Conservation (phyloP, 2,329 filamentous ascomycete species). For the Aspergillus ibericus region DNA sequence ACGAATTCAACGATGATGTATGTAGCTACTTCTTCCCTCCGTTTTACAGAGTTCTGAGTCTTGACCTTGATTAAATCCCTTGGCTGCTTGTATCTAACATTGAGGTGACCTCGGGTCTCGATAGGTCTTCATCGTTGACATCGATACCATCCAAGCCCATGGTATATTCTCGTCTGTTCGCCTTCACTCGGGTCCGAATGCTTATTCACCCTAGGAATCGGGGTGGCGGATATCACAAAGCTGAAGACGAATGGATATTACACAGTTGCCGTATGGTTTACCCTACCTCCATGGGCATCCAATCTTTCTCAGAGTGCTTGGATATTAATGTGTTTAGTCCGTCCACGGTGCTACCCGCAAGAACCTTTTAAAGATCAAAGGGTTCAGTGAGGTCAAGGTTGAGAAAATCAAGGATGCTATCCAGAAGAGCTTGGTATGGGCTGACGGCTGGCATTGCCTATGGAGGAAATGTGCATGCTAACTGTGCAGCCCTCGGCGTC, state of each 20-base stretch:
- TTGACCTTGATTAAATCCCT: background rate
- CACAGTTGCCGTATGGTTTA: conserved; percentile 57
- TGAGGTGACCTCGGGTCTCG: conserved; percentile 14
- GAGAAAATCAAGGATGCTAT: conserved; percentile 70
- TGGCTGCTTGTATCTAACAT: background rate
- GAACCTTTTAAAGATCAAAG: conserved; percentile 65
- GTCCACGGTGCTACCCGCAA: conserved; percentile 61
- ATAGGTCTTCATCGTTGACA: conserved; percentile 62
- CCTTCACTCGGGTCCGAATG: background rate
- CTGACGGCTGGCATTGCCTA: too few species aligned
- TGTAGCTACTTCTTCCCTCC: conserved; percentile 30
- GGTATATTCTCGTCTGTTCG: conserved; percentile 39
- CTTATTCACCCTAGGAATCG: conserved; percentile 51
- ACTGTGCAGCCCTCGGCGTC: conserved; percentile 53
- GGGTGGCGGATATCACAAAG: conserved; percentile 65
- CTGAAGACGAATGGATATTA: conserved; percentile 63
- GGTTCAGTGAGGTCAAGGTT: conserved; percentile 69
- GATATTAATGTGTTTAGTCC: conserved; percentile 43
- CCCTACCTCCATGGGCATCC: conserved; percentile 16
- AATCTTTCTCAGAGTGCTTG: background rate
- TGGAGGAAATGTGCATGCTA: background rate
- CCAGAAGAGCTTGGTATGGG: conserved; percentile 57
- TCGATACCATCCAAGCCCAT: conserved; percentile 66
- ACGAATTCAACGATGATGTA: conserved; percentile 57
- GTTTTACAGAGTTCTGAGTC: background rate